Base-by-base conservation (phyloP, 352 stramenopile species). In the Phytophthora lateralis region DNA sequence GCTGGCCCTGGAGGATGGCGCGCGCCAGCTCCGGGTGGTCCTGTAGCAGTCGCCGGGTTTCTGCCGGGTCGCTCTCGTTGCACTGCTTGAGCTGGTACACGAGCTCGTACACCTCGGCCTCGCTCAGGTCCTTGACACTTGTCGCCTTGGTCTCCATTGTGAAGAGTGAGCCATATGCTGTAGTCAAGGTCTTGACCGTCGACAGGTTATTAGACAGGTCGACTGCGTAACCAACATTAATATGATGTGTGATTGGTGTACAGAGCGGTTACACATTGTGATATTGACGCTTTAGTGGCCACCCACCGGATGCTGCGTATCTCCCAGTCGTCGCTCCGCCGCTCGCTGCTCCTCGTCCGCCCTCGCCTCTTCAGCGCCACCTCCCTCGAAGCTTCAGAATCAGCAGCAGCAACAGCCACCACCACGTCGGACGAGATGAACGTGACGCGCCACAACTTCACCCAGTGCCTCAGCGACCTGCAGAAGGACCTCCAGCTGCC, bases 361-460 rank as follows among this genome's bases (percentile, higher is more conserved):
- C 46, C 52, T 43, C 58, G 55, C 43, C 53, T 47, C 55, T 61
- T 60, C 46, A 56, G 42, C 29, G 30, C 42, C 39, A 12, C 60
- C 41, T 15, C 29, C 30, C 12, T 48, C 14, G 39, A 47, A 55
- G 26, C 42, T 10, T 21, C 34, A 38, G 21, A 14, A 47, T 21
- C 34, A 44, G 21, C 14, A 47, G 24, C 38, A 27, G 7, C 15
- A 32, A 39, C 6, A 27, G 4, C 17, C 27, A 32, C 0, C 6
- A 17, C n/a, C 41, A 21, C 24, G 9, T 20, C 15, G 6, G 62
- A 54, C 48, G 54, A 73, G 18, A 94, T 95, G 85, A 89, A 95
- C 69, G 85, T 95, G 41, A 91, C 83, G 37, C 78, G 82, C 56
- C 81, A 89, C 69, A 93, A 93, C 63, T 95, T 95, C 55, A 63